Conservation (phyloP, 495 filamentous ascomycete species). For the Neurospora sp. region DNA sequence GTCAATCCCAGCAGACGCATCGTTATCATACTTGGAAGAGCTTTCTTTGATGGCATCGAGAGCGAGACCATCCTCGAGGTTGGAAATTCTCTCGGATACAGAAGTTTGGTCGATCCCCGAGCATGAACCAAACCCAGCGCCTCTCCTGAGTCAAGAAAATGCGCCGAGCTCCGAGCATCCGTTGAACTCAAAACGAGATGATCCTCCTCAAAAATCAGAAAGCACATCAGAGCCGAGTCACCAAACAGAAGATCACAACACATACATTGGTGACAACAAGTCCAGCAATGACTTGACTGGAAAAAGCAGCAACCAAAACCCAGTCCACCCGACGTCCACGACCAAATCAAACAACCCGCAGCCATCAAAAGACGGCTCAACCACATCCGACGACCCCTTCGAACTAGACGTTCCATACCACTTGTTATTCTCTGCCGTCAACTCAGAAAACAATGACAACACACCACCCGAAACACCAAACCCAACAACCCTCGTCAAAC, state of each 20-base stretch:
- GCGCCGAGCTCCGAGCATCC: neutral
- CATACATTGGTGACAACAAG: too few species aligned
- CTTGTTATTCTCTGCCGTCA: neutral
- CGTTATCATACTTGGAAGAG: neutral
- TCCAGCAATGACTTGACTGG: neutral
- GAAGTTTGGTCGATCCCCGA: neutral
- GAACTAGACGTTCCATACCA: neutral
- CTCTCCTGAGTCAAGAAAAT: too few species aligned
- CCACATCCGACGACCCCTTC: neutral
- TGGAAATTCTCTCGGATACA: neutral
- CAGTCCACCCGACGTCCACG: neutral
- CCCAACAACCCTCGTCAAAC: neutral
- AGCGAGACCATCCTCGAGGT: neutral
- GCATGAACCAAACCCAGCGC: too few species aligned
- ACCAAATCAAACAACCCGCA: neutral
- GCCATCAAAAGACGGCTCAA: neutral
- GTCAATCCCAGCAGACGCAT: neutral
- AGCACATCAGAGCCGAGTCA: neutral
- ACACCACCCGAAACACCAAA: too few species aligned
- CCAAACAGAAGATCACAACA: neutral
- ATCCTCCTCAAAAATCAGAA: neutral
- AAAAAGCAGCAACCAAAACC: neutral
- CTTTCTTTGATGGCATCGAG: neutral
- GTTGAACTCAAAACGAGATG: neutral
- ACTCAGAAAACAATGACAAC: neutral